Base-by-base conservation (phyloP, 257 asterid species). In the Henckelia pumila region DNA sequence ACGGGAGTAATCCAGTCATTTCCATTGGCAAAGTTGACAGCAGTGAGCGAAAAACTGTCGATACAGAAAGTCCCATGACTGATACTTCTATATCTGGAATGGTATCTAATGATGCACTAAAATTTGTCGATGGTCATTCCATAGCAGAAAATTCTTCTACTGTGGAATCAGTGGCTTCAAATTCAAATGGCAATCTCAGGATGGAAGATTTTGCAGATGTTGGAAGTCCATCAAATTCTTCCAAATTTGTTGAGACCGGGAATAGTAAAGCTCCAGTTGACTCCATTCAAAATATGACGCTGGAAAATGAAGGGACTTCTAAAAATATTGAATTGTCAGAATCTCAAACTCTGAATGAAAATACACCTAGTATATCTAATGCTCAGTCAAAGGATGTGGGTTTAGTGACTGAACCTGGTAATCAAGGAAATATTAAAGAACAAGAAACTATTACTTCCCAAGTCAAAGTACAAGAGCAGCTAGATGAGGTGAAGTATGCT, bases 391-490 rank as follows among this genome's bases (percentile, higher is more conserved):
- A 75, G 73, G 88, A 78, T 32, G 66, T 63, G 62, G 85, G 76
- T 72, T 63, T 74, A 66, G 75, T 64, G 68, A 68, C 63, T 78
- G 89, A 83, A 76, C 63, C 85, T 67, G 80, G 71, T 80, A 56
- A 75, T 66, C 84, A 81, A 63, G 78, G 74, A 66, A 81, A 78
- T 76, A 82, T 71, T 82, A 79, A 77, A 64, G 93, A 88, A 73
- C 80, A 72, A 63, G 78, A 76, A 74, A 63, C 74, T 77, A 76
- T 49, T 71, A 61, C 72, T 60, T 80, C 95, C 60, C 78, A 85
- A 52, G 71, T 57, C 66, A 87, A 91, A 77, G 86, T 83, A 50
- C 90, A 94, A 75, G 96, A 91, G 80, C 94, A 89, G 77, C 86
- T 91, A 77, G 95, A 91, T 52, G 98, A 94, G 99, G 99, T 89